Percentiles rank a stretch among this genome's conserved stretches.
Evolutionary conservation across 495 filamentous ascomycete species (phyloP).

Genomic region (Hypoxylon perforatum): DNA sequence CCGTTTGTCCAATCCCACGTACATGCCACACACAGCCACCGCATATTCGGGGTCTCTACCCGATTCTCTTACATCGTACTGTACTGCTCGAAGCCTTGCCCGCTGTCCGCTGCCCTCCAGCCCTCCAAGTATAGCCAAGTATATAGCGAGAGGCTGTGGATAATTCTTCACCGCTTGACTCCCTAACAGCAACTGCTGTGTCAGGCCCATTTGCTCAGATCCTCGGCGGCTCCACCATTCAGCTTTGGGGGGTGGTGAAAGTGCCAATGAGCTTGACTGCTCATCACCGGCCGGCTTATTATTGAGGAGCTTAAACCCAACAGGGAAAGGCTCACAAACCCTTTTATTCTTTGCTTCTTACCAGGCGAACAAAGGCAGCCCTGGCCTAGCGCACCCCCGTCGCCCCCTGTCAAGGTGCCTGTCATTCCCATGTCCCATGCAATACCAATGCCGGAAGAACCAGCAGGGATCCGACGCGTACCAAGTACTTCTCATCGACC

Average conservation of each 20-base stretch:
- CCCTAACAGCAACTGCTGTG: slow-evolving; percentile 31
- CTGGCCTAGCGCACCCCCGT: slow-evolving; percentile 18
- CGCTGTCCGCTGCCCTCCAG: too few species aligned
- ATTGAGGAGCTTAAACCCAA: slow-evolving; percentile 41
- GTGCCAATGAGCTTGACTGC: slow-evolving; percentile 40
- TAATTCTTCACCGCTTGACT: slow-evolving; percentile 50
- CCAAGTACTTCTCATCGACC: slow-evolving; percentile 32
- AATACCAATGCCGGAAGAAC: slow-evolving; percentile 30
- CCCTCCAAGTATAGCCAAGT: not conserved
- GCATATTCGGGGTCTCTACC: slow-evolving; percentile 23
- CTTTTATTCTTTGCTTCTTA: slow-evolving; percentile 40
- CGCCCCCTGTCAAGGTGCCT: slow-evolving; percentile 28
- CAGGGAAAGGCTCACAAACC: slow-evolving; percentile 40
- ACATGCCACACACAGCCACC: slow-evolving; percentile 31
- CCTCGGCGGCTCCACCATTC: slow-evolving; percentile 44
- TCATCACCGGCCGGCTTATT: slow-evolving; percentile 41
- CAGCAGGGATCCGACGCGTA: slow-evolving; percentile 35
- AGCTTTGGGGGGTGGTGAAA: slow-evolving; percentile 47
- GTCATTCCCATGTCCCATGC: slow-evolving; percentile 11
- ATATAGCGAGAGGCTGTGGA: slow-evolving; percentile 36
- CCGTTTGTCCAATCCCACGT: slow-evolving; percentile 39
- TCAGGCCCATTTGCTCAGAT: slow-evolving; percentile 46
- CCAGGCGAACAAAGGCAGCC: slow-evolving; percentile 35
- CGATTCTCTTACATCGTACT: slow-evolving; percentile 17
- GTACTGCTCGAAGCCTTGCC: slow-evolving; percentile 12